phyloP scores from a whole-genome alignment of 345 rosid species.

The Atalantia buxifolia region DNA sequence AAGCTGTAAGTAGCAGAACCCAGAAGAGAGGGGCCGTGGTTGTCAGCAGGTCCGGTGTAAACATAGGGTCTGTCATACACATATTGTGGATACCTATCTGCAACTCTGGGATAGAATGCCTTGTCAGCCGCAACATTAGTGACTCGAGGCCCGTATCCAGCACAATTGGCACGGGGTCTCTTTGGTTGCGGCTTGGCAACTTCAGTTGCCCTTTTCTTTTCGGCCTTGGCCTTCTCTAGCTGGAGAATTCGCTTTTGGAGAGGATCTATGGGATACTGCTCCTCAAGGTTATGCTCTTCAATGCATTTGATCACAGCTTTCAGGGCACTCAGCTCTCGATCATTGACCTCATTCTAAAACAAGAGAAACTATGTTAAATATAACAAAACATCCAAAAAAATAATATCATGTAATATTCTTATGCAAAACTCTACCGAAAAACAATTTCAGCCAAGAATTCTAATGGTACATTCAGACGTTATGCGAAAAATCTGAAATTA shows the following conservation, averaged over 20 bases:
- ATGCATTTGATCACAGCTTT: constrained; percentile 87
- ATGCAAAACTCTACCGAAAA: background rate
- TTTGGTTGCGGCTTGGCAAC: constrained; percentile 86
- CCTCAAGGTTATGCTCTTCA: constrained; percentile 95
- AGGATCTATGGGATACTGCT: constrained; percentile 63
- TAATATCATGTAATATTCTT: background rate
- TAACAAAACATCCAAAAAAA: background rate
- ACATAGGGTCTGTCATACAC: constrained; percentile 78
- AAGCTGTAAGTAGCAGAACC: constrained; percentile 65
- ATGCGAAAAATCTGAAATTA: background rate
- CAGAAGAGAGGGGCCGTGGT: constrained; percentile 50
- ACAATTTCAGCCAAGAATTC: background rate
- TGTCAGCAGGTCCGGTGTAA: constrained; percentile 56
- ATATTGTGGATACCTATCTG: constrained; percentile 75
- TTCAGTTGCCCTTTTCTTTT: constrained; percentile 81
- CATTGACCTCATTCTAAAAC: constrained; percentile 72
- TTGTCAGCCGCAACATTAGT: constrained; percentile 41
- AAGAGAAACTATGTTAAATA: constrained; percentile 6
- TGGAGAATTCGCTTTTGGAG: constrained; percentile 69
- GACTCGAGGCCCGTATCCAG: constrained; percentile 60
- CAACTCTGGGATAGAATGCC: constrained; percentile 61
- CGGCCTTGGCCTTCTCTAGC: constrained; percentile 95
- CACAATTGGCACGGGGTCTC: constrained; percentile 77
- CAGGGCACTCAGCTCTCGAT: constrained; percentile 77
- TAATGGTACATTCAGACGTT: background rate